These are phyloP conservation scores for Kwoniella sp. DNA, from an alignment of 768 basidiomycete species.

Conservation along the genomic window DNA sequence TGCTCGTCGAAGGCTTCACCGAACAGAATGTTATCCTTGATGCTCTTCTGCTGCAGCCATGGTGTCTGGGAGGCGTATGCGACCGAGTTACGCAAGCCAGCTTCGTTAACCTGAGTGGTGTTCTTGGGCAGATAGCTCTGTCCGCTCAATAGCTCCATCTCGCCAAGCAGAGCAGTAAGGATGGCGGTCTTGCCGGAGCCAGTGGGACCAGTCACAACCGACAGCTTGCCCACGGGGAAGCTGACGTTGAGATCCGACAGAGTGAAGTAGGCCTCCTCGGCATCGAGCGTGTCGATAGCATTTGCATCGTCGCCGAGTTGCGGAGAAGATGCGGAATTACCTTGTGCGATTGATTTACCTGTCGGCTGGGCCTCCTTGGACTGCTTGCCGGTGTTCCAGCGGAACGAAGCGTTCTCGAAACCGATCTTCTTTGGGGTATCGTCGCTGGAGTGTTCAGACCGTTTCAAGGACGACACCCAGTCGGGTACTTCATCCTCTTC, in stretches of 20 bases:
- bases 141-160: slow-evolving; percentile 53
- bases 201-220: slow-evolving; percentile 67
- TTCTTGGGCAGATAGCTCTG: slow-evolving; percentile 66
- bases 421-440: slow-evolving; percentile 53
- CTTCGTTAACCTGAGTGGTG: slow-evolving; percentile 52
- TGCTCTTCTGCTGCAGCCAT: slow-evolving; percentile 51
- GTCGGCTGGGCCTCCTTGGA: slow-evolving; percentile 47
- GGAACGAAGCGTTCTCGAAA: slow-evolving; percentile 60
- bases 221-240: slow-evolving; percentile 69
- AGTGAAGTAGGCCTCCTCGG: slow-evolving; percentile 60
- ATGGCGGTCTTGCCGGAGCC: slow-evolving; percentile 79
- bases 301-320: slow-evolving; percentile 14
- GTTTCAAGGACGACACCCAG: slow-evolving; percentile 65
- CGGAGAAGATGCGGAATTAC: neutral
- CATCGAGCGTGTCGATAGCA: slow-evolving; percentile 12
- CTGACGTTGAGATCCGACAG: slow-evolving; percentile 62
- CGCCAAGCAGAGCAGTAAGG: slow-evolving; percentile 54
- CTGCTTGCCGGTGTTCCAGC: slow-evolving; percentile 58
- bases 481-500: slow-evolving; percentile 69
- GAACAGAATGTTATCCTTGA: slow-evolving; percentile 50
- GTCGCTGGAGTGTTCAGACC: slow-evolving; percentile 38
- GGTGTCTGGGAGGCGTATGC: slow-evolving; percentile 68
- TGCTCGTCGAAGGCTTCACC: slow-evolving; percentile 46
- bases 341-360: slow-evolving; percentile 4
- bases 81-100: slow-evolving; percentile 54